Evolutionary conservation across 164 flowering plant species (phyloP), one percentile per base, ranked within the genome.

Genomic region (Kalanchoe fedtschenkoi): DNA sequence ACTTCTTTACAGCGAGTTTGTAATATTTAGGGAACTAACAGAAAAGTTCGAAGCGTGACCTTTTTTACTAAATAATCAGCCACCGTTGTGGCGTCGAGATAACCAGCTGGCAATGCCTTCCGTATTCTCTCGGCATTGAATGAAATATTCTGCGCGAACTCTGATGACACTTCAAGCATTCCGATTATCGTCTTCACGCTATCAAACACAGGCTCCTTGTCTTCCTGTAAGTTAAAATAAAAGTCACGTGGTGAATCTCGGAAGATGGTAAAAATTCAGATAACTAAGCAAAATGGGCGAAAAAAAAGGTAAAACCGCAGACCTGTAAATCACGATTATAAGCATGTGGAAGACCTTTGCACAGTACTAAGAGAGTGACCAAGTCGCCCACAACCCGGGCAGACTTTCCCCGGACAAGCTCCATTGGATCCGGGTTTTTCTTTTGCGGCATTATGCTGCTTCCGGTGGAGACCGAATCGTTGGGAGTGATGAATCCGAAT

Each of bases 381-480:
- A 95, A 77, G 71, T 83, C 88, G 37, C 97, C 97, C 10, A 95
- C 72, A 64, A 89, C 86, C 78, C 97, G 78, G 53, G 95, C 99
- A 70, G 97, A 95, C 73, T 95, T 91, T 66, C 97, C 99, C 51
- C 99, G 93, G 60, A 95, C 97, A 69, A 95, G 96, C 78, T 95
- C 99, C 99, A 95, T 95, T 34, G 99, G 99, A 75, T 95, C 99
- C 54, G 99, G 99, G 61, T 95, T 95, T 70, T 95, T 95, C 89
- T 95, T 95, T 64, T 95, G 99, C 64, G 99, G 99, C 99, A 95
- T 95, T 76, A 95, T 95, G 76, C 99, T 95, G 68, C 99, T 95
- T 67, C 99, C 99, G 28, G 99, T 95, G 0, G 99, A 95, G 61
- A 95, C 99, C 5, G 93, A 69, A 63, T 95, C 99, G 68, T 85